These are phyloP conservation scores for Prorocentrum cordatum DNA, from an alignment of 169 alveolate genomes.

Conservation along the genomic window DNA sequence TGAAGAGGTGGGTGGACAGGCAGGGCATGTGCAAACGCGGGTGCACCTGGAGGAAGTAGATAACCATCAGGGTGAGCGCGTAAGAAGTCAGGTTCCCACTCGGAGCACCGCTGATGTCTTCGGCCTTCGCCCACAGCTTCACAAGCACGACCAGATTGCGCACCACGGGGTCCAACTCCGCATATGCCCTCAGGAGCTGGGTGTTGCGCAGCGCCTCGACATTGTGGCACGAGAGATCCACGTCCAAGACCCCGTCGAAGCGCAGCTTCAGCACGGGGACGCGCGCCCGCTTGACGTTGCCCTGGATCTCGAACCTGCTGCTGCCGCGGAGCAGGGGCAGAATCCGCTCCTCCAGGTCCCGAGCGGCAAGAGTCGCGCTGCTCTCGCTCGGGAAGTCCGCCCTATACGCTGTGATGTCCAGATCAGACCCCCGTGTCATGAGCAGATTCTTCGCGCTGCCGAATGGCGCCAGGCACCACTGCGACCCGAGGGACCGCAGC, in stretches of 20 bases:
- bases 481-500: too few relatives aligned
- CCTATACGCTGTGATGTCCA: too few relatives aligned
- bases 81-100: not conserved
- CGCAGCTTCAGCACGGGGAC: not conserved
- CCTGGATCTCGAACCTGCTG: too few relatives aligned
- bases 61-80: not conserved
- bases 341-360: too few relatives aligned
- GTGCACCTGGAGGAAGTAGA: not conserved
- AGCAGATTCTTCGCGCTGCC: too few relatives aligned
- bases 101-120: not conserved
- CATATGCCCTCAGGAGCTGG: not conserved
- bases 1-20: not conserved
- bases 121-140: not conserved
- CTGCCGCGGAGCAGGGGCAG: too few relatives aligned
- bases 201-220: not conserved
- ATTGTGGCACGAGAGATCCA: not conserved
- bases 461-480: too few relatives aligned
- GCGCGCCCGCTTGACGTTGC: not conserved
- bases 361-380: too few relatives aligned
- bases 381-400: too few relatives aligned
- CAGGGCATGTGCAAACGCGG: not conserved
- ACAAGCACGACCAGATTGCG: not conserved
- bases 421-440: too few relatives aligned
- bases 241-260: not conserved
- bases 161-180: not conserved